These are phyloP conservation scores for Metahyphopichia silvanorum DNA, from an alignment of 805 yeast genomes.

Conservation along the genomic window DNA sequence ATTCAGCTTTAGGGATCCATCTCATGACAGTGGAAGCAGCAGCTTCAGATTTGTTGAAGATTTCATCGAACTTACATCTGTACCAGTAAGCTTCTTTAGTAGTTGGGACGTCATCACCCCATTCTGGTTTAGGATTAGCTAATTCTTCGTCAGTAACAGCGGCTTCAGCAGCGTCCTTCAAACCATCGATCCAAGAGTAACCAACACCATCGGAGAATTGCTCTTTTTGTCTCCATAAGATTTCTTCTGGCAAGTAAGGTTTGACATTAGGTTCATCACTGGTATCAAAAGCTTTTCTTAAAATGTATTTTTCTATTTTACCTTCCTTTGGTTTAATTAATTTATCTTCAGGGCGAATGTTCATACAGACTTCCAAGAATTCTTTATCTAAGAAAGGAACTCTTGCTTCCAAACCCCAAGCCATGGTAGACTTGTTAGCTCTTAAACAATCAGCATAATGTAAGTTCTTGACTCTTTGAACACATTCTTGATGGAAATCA, in stretches of 20 bases:
- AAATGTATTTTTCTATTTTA: conserved; percentile 88
- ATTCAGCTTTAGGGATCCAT: conserved; percentile 99
- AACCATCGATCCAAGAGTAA: conserved; percentile 97
- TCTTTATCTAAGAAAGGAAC: conserved; percentile 97
- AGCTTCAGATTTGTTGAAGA: conserved; percentile 78
- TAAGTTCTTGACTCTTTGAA: conserved; percentile 93
- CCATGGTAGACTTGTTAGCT: conserved; percentile 99
- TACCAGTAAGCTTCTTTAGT: conserved; percentile 99
- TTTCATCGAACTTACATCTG: conserved; percentile 92
- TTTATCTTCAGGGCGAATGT: conserved; percentile 92
- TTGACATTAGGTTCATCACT: conserved; percentile 69
- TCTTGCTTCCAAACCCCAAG: conserved; percentile 99
- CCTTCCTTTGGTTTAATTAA: conserved; percentile 70
- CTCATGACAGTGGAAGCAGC: conserved; percentile 98
- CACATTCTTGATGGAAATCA: conserved; percentile 96
- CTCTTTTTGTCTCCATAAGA: conserved; percentile 99
- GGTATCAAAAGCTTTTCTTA: conserved; percentile 97
- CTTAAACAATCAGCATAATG: conserved; percentile 96
- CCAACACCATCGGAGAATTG: conserved; percentile 99
- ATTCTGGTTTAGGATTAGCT: conserved; percentile 85
- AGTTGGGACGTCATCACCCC: conserved; percentile 94
- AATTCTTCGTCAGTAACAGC: conserved; percentile 86
- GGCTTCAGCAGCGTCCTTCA: conserved; percentile 91
- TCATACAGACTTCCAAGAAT: conserved; percentile 89
- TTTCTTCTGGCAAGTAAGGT: conserved; percentile 95